Evolutionary conservation across 2,329 filamentous ascomycete genomes (phyloP).

Genomic region (Aspergillus brunneoviolaceus): DNA sequence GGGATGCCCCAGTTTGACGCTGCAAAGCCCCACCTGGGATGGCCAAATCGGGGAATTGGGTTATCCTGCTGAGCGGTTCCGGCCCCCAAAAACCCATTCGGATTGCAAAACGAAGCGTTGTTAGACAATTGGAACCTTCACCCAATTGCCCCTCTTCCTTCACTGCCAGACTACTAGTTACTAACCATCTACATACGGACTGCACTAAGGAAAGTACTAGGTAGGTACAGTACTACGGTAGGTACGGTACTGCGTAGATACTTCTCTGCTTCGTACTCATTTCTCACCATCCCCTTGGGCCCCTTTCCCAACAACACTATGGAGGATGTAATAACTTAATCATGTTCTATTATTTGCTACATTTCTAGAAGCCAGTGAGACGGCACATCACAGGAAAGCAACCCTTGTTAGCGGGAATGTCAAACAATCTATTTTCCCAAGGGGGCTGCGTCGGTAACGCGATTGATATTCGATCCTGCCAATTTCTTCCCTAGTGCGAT

Average conservation of each 20-base stretch:
- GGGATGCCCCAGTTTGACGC: not conserved
- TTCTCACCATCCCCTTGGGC: not conserved
- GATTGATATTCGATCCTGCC: not conserved
- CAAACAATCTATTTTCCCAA: no score
- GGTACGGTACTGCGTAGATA: no score
- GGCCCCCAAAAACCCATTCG: constrained; percentile 17
- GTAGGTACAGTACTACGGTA: no score
- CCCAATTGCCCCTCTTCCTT: not conserved
- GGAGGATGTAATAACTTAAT: not conserved
- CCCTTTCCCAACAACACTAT: no score
- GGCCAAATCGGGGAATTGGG: constrained; percentile 14
- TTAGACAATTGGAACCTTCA: not conserved
- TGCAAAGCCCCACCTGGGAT: constrained; percentile 2
- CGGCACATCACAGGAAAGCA: not conserved
- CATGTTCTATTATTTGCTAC: not conserved
- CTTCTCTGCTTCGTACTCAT: not conserved
- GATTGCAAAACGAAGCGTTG: not conserved
- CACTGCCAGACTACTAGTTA: not conserved
- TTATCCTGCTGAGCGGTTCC: constrained; percentile 8
- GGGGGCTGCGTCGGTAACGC: not conserved
- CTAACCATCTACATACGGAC: no score
- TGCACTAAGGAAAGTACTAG: no score
- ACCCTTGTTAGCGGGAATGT: constrained; percentile 3
- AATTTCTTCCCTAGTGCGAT: not conserved
- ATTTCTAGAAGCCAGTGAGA: not conserved